A percentile compares a stretch with the other conserved stretches of the same genome.
These are phyloP conservation scores for Tetradesmus obliquus DNA, from an alignment of 139 green algal genomes.

Conservation along the genomic window DNA sequence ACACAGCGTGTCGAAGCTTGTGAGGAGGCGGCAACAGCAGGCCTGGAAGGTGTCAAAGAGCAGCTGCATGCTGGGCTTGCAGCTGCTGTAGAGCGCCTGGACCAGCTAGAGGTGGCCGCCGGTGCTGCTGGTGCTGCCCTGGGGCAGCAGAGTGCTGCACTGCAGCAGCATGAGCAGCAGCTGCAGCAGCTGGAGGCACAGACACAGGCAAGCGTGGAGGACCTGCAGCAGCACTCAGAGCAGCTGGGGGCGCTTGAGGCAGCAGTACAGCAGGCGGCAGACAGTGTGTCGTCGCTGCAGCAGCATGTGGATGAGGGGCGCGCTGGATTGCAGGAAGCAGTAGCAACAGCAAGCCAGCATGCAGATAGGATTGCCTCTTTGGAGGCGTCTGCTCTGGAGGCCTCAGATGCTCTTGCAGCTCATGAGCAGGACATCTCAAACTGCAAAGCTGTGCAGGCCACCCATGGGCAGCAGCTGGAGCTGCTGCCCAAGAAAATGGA, in stretches of 20 bases:
- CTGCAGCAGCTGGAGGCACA: constrained; percentile 18
- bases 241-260: neutral
- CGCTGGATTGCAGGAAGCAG: neutral
- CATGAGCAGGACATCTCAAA: constrained; percentile 4
- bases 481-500: constrained; percentile 22
- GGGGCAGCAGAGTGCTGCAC: neutral
- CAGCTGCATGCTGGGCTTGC: neutral
- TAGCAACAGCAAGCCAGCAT: neutral
- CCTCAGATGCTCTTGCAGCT: neutral
- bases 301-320: neutral
- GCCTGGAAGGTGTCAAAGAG: neutral
- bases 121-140: neutral
- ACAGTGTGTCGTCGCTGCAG: neutral
- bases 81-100: neutral
- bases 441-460: neutral
- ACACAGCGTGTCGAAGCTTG: neutral
- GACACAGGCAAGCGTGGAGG: neutral
- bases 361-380: constrained; percentile 7
- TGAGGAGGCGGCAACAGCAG: neutral
- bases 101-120: neutral
- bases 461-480: constrained; percentile 29
- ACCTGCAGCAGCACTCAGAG: constrained; percentile 15
- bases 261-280: constrained; percentile 15
- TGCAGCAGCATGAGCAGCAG: constrained; percentile 11
- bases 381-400: constrained; percentile 19